Conservation (phyloP, 2,329 filamentous ascomycete genomes). For the Ophidiomyces ophidiicola region DNA sequence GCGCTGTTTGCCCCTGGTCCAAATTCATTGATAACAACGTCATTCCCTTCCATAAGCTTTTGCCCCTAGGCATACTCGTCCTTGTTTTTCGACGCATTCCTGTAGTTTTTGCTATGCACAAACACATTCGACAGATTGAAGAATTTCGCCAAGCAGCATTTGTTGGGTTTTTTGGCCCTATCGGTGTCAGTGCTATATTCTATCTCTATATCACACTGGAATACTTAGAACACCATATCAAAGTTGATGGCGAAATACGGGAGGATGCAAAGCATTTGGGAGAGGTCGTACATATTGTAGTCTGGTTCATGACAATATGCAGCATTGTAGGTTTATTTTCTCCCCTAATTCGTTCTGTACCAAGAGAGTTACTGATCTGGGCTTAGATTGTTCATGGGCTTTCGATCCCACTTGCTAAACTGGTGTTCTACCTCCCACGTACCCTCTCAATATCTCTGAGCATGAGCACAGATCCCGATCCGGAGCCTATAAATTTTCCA, state of each 20-base stretch:
- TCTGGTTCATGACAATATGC: conserved; percentile 78
- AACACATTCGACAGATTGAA: conserved; percentile 66
- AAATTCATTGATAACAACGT: conserved; percentile 55
- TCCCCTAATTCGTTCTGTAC: background rate
- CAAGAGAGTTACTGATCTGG: background rate
- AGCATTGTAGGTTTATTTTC: conserved; percentile 67
- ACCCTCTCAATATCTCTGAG: conserved; percentile 37
- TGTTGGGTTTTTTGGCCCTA: conserved; percentile 85
- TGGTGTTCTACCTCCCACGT: conserved; percentile 36
- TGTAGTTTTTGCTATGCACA: conserved; percentile 60
- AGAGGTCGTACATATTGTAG: conserved; percentile 57
- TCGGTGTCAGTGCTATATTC: conserved; percentile 81
- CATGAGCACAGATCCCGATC: conserved; percentile 24
- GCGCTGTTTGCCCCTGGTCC: conserved; percentile 70
- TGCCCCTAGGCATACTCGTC: conserved; percentile 62
- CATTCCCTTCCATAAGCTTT: conserved; percentile 60
- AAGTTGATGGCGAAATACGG: conserved; percentile 47
- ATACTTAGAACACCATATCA: conserved; percentile 48
- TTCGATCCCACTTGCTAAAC: conserved; percentile 56
- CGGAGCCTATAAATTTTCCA: conserved; percentile 3
- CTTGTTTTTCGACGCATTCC: conserved; percentile 67
- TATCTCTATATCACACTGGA: conserved; percentile 74
- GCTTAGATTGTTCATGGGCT: conserved; percentile 62
- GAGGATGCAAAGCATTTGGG: conserved; percentile 53
- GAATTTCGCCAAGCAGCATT: conserved; percentile 63